Evolutionary conservation across 1,139 yeast genomes (phyloP), one percentile per base, ranked within the genome.

Genomic region (Nadsonia starkeyi-henricii): DNA sequence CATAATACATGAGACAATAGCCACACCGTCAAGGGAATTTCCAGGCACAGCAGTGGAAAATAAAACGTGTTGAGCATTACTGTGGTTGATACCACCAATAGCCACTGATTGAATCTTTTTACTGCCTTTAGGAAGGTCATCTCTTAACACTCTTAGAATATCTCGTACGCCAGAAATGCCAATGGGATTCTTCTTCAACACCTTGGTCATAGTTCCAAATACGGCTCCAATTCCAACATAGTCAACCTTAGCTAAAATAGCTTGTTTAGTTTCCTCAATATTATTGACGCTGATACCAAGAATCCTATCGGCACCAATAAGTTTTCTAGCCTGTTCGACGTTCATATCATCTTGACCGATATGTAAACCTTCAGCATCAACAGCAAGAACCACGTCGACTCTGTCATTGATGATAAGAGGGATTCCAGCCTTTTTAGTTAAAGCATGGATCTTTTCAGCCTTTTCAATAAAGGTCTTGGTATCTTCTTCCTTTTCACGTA

Each of bases 271-370:
- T 59, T 86, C 94, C 2, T 70, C 69, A 0, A 70, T 70, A 43
- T 69, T 70, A 5, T 81, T 77, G 43, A 85, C 84, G 42, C 91
- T 79, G 48, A 89, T 80, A 1, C 97, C 97, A 44, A 89, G 62
- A 51, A 89, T 81, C 66, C 81, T 85, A 51, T 76, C 70, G 0
- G 79, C 75, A 0, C 96, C 96, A 21, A 89, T 64, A 42, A 85
- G 58, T 55, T 69, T 61, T 42, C 96, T 65, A 0, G 78, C 93
- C 26, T 71, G 55, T 1, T 64, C 62, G 2, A 82, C 81, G 43
- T 67, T 69, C 85, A 89, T 84, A 60, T 89, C 97, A 51, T 82
- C 91, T 62, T 88, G 96, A 1, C 97, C 97, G 20, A 89, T 86
- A 66, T 89, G 97, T 17, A 89, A 82, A 37, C 95, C 95, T 52